A percentile compares a stretch with the other conserved stretches of the same genome.
phyloP scores from a whole-genome alignment of 148 eudicot species.

The Fagopyrum homotropicum region DNA sequence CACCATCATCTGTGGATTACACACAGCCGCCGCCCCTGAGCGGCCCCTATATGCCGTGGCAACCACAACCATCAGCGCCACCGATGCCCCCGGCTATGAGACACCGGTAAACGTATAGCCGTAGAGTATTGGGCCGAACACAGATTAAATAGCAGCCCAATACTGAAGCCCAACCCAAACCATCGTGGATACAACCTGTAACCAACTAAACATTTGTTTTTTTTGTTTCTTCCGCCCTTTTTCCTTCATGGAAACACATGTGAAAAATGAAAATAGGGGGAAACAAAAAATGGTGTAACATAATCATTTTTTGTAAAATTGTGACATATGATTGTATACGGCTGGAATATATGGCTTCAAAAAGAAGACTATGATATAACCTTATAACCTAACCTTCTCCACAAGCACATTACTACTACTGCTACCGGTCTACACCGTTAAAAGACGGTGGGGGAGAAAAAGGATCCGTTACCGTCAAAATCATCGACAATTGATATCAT shows the following conservation, averaged over 20 bases:
- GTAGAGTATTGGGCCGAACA: neutral
- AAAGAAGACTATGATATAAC: no score
- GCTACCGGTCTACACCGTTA: neutral
- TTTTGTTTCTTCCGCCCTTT: neutral
- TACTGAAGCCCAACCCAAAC: conserved; percentile 14
- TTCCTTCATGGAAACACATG: neutral
- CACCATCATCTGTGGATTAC: conserved; percentile 8
- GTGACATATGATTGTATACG: no score
- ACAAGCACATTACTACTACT: no score
- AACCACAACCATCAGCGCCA: conserved; percentile 31
- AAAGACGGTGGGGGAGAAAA: neutral
- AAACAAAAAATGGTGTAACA: neutral
- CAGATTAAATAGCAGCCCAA: neutral
- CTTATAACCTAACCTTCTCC: neutral
- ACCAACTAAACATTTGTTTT: neutral
- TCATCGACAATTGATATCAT: neutral
- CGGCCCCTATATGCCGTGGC: conserved; percentile 11
- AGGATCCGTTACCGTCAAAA: conserved; percentile 8
- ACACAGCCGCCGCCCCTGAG: conserved; percentile 17
- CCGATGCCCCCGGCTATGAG: conserved; percentile 27
- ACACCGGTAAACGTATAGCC: no score
- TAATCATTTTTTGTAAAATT: no score
- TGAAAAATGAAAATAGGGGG: neutral
- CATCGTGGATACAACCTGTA: neutral
- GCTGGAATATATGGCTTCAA: neutral